Conservation (phyloP, 148 eudicot species). For the Nyssa sinensis region DNA sequence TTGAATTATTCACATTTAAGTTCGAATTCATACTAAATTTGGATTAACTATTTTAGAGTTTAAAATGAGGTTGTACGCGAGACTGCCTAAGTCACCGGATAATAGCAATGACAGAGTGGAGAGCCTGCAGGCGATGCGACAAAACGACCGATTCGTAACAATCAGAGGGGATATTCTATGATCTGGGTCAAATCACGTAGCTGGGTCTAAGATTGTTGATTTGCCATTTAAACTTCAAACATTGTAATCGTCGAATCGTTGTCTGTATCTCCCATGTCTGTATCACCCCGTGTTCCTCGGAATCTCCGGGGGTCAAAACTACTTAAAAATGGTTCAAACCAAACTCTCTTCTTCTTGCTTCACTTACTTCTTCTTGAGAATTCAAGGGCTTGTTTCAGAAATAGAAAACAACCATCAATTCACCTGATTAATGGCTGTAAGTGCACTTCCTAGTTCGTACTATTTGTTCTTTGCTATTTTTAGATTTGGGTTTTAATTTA, state of each 20-base stretch:
- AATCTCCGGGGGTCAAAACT: background rate
- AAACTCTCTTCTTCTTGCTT: background rate
- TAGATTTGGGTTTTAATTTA: background rate
- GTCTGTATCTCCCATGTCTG: background rate
- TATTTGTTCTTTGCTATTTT: background rate
- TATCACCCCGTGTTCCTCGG: background rate
- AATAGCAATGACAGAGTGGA: too few relatives aligned
- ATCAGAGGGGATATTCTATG: background rate
- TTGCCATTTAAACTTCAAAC: too few relatives aligned
- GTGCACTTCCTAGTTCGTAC: slow-evolving; percentile 14
- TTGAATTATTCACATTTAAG: too few relatives aligned
- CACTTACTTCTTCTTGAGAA: background rate
- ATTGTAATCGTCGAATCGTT: background rate
- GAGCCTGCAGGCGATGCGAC: background rate
- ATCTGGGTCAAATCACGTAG: background rate
- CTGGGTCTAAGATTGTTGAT: too few relatives aligned
- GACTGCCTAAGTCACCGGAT: too few relatives aligned
- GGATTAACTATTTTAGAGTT: too few relatives aligned
- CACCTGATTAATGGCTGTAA: slow-evolving; percentile 26
- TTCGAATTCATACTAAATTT: too few relatives aligned
- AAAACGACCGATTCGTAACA: background rate
- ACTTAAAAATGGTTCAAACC: background rate
- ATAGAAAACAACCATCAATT: background rate
- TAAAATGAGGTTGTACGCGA: too few relatives aligned
- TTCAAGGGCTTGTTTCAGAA: background rate